Conservation (phyloP, 768 basidiomycete species). For the Rickenella mellea region DNA sequence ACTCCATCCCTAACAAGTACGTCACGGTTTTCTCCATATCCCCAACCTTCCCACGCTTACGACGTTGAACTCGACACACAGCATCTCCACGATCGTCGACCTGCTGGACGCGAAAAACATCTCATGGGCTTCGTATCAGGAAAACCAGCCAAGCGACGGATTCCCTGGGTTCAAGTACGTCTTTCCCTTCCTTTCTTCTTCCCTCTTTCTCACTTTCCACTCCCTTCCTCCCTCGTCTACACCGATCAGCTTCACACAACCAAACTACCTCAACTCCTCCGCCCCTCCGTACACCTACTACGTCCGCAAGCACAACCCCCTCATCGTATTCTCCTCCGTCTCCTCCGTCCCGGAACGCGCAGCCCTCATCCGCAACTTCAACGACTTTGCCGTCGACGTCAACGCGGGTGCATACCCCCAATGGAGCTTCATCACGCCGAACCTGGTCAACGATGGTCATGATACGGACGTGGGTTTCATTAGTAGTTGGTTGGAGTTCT, state of each 20-base stretch:
- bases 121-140: conserved; percentile 55
- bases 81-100: conserved; percentile 50
- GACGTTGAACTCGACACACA: conserved; percentile 28
- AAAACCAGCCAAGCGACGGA: conserved; percentile 44
- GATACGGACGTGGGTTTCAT: conserved; percentile 46
- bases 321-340: conserved; percentile 42
- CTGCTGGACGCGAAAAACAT: conserved; percentile 47
- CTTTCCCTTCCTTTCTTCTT: conserved; percentile 14
- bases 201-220: conserved; percentile 1
- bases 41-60: not conserved
- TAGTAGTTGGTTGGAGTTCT: conserved; percentile 36
- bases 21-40: not conserved
- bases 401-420: conserved; percentile 41
- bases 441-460: conserved; percentile 51
- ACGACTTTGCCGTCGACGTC: conserved; percentile 49
- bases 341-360: conserved; percentile 30
- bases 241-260: conserved; percentile 22
- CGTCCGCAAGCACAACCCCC: conserved; percentile 47
- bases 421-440: conserved; percentile 57
- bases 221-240: conserved; percentile 8
- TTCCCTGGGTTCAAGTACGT: conserved; percentile 29
- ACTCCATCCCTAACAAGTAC: conserved; percentile 16
- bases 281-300: conserved; percentile 37
- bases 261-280: conserved; percentile 27
- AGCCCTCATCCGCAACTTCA: conserved; percentile 45